These are phyloP conservation scores for Erysimum cheiri DNA, from an alignment of 441 rosid genomes.

Conservation along the genomic window DNA sequence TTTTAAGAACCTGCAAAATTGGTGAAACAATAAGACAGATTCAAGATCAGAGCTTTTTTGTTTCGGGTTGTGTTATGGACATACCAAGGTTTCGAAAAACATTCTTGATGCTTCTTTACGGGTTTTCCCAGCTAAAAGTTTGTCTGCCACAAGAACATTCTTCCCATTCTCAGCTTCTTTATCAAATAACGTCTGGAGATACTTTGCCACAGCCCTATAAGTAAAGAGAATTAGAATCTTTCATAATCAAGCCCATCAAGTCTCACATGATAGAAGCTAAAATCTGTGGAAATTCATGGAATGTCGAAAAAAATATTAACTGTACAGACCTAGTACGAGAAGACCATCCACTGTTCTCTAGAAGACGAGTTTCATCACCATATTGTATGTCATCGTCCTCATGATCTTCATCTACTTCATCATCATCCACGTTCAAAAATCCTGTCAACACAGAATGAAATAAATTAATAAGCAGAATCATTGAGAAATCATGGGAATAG, in stretches of 20 bases:
- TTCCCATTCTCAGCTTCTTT: slow-evolving; percentile 70
- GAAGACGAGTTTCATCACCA: slow-evolving; percentile 67
- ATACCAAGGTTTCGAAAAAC: slow-evolving; percentile 98
- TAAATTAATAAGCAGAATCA: slow-evolving; percentile 28
- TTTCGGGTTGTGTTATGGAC: slow-evolving; percentile 32
- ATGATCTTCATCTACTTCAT: slow-evolving; percentile 78
- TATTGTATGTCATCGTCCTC: slow-evolving; percentile 60
- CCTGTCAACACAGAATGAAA: slow-evolving; percentile 52
- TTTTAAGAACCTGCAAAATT: slow-evolving; percentile 78
- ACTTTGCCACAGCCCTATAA: slow-evolving; percentile 92
- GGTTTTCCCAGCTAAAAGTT: slow-evolving; percentile 85
- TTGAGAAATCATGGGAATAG: slow-evolving; percentile 28
- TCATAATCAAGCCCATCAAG: slow-evolving; percentile 3
- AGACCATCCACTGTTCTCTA: slow-evolving; percentile 98
- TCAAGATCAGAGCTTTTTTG: slow-evolving; percentile 11
- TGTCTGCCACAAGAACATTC: slow-evolving; percentile 66
- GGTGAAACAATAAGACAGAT: slow-evolving; percentile 11
- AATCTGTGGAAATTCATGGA: not conserved
- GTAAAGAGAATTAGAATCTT: slow-evolving; percentile 23
- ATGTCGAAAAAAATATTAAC: not conserved
- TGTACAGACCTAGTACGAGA: slow-evolving; percentile 87
- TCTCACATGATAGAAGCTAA: slow-evolving; percentile 17
- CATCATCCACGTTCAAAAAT: slow-evolving; percentile 91
- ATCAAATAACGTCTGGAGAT: slow-evolving; percentile 78
- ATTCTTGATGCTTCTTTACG: slow-evolving; percentile 98